A percentile compares a stretch with the other conserved stretches of the same genome.
These are phyloP conservation scores for Juglanconis oblonga DNA, from an alignment of 2,329 filamentous ascomycete species.

Conservation along the genomic window DNA sequence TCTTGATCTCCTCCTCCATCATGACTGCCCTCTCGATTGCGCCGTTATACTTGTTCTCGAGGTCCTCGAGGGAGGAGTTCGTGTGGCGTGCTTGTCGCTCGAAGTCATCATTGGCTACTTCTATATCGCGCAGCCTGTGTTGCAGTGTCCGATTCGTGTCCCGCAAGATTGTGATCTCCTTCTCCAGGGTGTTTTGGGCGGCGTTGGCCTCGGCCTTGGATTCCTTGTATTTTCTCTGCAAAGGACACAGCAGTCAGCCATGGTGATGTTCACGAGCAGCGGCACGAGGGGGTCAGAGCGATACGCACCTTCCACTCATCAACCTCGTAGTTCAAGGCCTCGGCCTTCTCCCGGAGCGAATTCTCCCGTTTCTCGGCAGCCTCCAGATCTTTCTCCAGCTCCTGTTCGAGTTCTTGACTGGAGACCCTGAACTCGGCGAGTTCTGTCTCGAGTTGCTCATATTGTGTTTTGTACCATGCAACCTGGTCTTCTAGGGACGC, in stretches of 20 bases:
- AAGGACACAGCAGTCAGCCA: slow-evolving; percentile 21
- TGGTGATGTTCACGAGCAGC: neutral
- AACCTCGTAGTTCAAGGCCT: slow-evolving; percentile 80
- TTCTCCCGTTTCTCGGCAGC: slow-evolving; percentile 92
- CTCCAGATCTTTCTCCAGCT: slow-evolving; percentile 94
- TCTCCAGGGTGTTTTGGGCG: slow-evolving; percentile 84
- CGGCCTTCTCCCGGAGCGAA: slow-evolving; percentile 80
- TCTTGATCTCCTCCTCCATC: slow-evolving; percentile 91
- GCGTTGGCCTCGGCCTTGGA: slow-evolving; percentile 83
- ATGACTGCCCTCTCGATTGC: slow-evolving; percentile 89
- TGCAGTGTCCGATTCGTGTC: slow-evolving; percentile 80
- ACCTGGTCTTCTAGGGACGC: slow-evolving; percentile 70
- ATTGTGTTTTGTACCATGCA: slow-evolving; percentile 93
- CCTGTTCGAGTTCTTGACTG: slow-evolving; percentile 88
- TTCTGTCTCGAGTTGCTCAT: slow-evolving; percentile 87
- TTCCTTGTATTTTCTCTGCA: slow-evolving; percentile 90
- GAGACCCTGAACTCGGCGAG: slow-evolving; percentile 91
- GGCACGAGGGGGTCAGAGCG: neutral
- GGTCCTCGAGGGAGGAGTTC: slow-evolving; percentile 89
- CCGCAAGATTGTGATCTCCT: slow-evolving; percentile 89
- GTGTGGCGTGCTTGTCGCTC: slow-evolving; percentile 95
- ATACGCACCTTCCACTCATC: slow-evolving; percentile 92
- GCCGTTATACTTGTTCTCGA: slow-evolving; percentile 96
- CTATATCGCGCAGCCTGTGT: slow-evolving; percentile 84
- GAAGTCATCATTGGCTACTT: slow-evolving; percentile 97